These are phyloP conservation scores for Flaveria trinervia DNA, from an alignment of 129 eudicot genomes.

Conservation along the genomic window DNA sequence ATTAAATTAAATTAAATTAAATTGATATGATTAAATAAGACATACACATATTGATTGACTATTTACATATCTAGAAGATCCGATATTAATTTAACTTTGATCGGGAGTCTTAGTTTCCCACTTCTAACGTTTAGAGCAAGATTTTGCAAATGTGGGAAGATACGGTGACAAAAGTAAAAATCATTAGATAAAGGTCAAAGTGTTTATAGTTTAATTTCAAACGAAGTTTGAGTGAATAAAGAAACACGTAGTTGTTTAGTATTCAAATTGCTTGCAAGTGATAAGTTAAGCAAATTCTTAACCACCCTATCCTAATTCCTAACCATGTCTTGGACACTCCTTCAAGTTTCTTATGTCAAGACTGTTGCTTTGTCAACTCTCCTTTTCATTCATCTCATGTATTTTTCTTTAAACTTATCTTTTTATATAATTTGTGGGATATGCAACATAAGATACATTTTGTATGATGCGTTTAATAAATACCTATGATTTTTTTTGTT, in stretches of 20 bases:
- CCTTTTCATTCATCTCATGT: constrained; percentile 23
- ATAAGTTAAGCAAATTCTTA: constrained; percentile 37
- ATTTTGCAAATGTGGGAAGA: constrained; percentile 12
- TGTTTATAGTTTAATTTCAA: constrained; percentile 17
- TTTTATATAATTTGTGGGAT: background rate
- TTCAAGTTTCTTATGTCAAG: constrained; percentile 42
- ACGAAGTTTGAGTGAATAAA: constrained; percentile 22
- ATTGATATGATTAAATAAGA: background rate
- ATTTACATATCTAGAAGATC: constrained; percentile 2
- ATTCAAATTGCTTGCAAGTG: constrained; percentile 36
- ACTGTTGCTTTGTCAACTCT: constrained; percentile 33
- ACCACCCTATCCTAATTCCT: constrained; percentile 37
- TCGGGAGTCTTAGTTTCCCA: background rate
- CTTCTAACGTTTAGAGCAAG: constrained; percentile 1
- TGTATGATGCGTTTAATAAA: background rate
- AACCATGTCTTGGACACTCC: constrained; percentile 32
- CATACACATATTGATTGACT: background rate
- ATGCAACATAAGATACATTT: background rate
- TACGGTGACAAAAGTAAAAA: constrained; percentile 27
- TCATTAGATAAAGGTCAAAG: constrained; percentile 17
- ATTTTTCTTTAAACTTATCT: background rate
- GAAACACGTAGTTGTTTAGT: constrained; percentile 36
- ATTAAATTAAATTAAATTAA: background rate
- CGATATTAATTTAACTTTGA: constrained; percentile 1
- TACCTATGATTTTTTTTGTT: background rate